These are phyloP conservation scores for Bonia amplexicaulis DNA, from an alignment of 176 grass and related monocot species.

Conservation along the genomic window DNA sequence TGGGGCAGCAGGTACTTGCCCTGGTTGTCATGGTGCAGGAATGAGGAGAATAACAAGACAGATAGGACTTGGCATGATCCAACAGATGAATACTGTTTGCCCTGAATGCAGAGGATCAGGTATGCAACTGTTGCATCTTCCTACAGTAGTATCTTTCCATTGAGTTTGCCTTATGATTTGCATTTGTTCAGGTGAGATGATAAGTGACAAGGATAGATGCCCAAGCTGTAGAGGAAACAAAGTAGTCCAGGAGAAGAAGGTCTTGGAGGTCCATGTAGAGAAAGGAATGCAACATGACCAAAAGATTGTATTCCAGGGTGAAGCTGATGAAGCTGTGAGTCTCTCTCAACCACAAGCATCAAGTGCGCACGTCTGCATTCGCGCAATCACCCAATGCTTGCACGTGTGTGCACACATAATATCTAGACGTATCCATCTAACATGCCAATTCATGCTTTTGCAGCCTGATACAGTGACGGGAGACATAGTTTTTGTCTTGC, in stretches of 20 bases:
- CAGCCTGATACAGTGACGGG: slow-evolving; percentile 91
- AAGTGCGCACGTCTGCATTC: neutral
- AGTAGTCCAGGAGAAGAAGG: slow-evolving; percentile 78
- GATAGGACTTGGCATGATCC: slow-evolving; percentile 94
- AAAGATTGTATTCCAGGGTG: slow-evolving; percentile 94
- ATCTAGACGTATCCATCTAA: slow-evolving; percentile 6
- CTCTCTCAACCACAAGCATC: neutral
- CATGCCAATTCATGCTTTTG: neutral
- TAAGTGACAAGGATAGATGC: slow-evolving; percentile 92
- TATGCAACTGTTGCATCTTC: slow-evolving; percentile 26
- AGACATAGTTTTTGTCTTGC: slow-evolving; percentile 89
- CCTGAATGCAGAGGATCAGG: slow-evolving; percentile 87
- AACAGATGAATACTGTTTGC: slow-evolving; percentile 86
- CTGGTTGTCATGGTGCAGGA: slow-evolving; percentile 69
- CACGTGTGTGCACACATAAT: neutral
- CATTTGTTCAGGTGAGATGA: slow-evolving; percentile 66
- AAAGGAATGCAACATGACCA: slow-evolving; percentile 97
- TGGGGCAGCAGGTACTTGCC: slow-evolving; percentile 68
- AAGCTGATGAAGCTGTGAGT: slow-evolving; percentile 97
- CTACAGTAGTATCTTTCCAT: neutral
- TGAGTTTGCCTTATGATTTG: slow-evolving; percentile 18
- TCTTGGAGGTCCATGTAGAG: slow-evolving; percentile 87
- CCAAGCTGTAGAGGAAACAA: slow-evolving; percentile 67
- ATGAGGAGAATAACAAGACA: slow-evolving; percentile 82
- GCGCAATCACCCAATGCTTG: neutral